A percentile compares a stretch with the other conserved stretches of the same genome.
Evolutionary conservation across 2,329 filamentous ascomycete genomes (phyloP).

Genomic region (Corynespora cassiicola): DNA sequence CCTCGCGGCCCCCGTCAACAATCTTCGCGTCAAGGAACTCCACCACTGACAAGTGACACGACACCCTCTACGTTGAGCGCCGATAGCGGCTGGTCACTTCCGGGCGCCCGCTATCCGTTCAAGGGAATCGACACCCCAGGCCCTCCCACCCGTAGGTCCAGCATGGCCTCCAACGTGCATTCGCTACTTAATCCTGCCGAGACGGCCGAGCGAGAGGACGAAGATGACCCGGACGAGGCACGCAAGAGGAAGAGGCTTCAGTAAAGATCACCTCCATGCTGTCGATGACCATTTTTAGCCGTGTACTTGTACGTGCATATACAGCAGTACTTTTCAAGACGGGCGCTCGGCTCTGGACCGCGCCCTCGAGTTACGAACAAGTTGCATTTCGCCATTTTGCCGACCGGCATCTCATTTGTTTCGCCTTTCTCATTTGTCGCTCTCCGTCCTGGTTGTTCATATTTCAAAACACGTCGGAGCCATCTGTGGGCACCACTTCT

Average conservation of each 20-base stretch:
- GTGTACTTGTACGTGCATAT: conserved; percentile 25
- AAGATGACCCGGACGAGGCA: conserved; percentile 67
- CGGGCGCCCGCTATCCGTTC: conserved; percentile 57
- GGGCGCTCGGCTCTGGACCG: background rate
- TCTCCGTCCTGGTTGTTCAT: no score
- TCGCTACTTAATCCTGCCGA: conserved; percentile 72
- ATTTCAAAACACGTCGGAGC: no score
- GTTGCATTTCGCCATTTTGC: no score
- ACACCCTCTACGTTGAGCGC: conserved; percentile 56
- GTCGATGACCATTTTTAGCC: conserved; percentile 7
- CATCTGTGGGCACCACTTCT: no score
- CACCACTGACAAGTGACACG: conserved; percentile 57
- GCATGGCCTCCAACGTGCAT: conserved; percentile 75
- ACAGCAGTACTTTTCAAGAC: background rate
- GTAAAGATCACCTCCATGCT: conserved; percentile 18
- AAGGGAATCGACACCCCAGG: conserved; percentile 59
- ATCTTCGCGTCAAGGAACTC: conserved; percentile 60
- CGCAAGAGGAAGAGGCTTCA: conserved; percentile 63
- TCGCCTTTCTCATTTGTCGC: no score
- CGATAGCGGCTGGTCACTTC: conserved; percentile 64
- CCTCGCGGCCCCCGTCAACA: conserved; percentile 58
- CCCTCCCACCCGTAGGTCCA: conserved; percentile 71
- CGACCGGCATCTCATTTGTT: no score
- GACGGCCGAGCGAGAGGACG: conserved; percentile 69
- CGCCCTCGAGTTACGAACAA: no score